phyloP scores from a whole-genome alignment of 2,329 filamentous ascomycete species.

The Aspergillus ruber region DNA sequence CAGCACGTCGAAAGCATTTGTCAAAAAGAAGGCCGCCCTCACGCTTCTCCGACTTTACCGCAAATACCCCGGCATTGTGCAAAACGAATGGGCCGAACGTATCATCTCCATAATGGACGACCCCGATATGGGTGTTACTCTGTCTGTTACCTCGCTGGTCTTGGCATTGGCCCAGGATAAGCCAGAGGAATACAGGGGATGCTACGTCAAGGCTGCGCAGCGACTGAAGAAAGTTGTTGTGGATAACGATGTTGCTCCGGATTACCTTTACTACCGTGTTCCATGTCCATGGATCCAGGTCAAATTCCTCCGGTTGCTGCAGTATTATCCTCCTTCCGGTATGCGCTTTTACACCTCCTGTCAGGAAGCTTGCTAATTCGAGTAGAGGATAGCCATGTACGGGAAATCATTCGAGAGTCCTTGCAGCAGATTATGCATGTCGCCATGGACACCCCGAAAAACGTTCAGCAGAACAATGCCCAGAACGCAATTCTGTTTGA shows the following conservation, averaged over 20 bases:
- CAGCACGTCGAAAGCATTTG: constrained; percentile 85
- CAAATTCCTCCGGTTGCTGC: constrained; percentile 81
- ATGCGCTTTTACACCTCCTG: constrained; percentile 27
- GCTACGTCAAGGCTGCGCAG: constrained; percentile 88
- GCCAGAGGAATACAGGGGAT: constrained; percentile 87
- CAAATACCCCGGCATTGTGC: constrained; percentile 88
- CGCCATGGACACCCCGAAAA: constrained; percentile 91
- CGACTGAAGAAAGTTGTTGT: constrained; percentile 83
- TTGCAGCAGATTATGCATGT: constrained; percentile 85
- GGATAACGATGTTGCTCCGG: constrained; percentile 78
- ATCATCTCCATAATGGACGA: constrained; percentile 99
- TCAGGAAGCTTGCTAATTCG: constrained; percentile 2
- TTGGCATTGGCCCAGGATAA: constrained; percentile 93
- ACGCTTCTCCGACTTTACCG: constrained; percentile 89
- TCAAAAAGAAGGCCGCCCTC: constrained; percentile 97
- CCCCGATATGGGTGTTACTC: constrained; percentile 81
- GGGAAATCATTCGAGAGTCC: constrained; percentile 85
- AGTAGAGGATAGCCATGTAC: constrained; percentile 81
- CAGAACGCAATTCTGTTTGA: constrained; percentile 98
- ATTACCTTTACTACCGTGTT: constrained; percentile 99
- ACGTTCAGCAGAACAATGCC: constrained; percentile 98
- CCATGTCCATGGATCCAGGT: constrained; percentile 98
- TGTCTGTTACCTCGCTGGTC: constrained; percentile 91
- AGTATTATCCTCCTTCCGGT: constrained; percentile 95
- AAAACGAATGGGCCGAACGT: constrained; percentile 93